These are phyloP conservation scores for Monosporozyma aerobia DNA, from an alignment of 805 yeast genomes.

Conservation along the genomic window DNA sequence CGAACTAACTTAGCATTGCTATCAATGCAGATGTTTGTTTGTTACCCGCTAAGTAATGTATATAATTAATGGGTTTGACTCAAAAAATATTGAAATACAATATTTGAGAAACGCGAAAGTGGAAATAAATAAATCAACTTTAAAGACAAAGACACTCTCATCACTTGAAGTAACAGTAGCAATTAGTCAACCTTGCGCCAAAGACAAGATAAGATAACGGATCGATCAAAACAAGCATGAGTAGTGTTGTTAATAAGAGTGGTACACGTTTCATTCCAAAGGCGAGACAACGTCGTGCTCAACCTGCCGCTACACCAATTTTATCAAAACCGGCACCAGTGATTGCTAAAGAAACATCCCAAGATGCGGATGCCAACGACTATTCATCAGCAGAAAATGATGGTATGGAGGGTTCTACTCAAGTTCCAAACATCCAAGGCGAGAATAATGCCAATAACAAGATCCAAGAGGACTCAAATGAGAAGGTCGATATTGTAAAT, in stretches of 20 bases:
- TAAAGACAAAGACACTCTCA: not conserved
- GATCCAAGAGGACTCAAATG: not conserved
- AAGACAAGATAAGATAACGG: not conserved
- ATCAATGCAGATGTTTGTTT: no score
- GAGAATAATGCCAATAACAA: not conserved
- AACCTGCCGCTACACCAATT: conserved; percentile 19
- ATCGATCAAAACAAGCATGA: conserved; percentile 15
- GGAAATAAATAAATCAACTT: not conserved
- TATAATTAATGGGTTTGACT: no score
- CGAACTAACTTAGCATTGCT: no score
- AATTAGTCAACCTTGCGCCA: not conserved
- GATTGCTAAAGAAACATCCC: not conserved
- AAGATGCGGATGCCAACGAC: not conserved
- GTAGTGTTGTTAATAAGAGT: conserved; percentile 38
- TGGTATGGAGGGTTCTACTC: conserved; percentile 4
- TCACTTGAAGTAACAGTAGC: not conserved
- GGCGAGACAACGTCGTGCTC: conserved; percentile 34
- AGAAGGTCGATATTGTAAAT: not conserved
- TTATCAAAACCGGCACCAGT: conserved; percentile 1
- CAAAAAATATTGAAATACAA: no score
- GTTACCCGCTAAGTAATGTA: not conserved
- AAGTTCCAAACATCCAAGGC: not conserved
- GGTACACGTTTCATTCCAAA: conserved; percentile 63
- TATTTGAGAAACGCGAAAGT: not conserved
- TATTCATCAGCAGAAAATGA: conserved; percentile 1